Conservation (phyloP, 2,329 filamentous ascomycete species). For the Pseudogymnoascus destructans region DNA sequence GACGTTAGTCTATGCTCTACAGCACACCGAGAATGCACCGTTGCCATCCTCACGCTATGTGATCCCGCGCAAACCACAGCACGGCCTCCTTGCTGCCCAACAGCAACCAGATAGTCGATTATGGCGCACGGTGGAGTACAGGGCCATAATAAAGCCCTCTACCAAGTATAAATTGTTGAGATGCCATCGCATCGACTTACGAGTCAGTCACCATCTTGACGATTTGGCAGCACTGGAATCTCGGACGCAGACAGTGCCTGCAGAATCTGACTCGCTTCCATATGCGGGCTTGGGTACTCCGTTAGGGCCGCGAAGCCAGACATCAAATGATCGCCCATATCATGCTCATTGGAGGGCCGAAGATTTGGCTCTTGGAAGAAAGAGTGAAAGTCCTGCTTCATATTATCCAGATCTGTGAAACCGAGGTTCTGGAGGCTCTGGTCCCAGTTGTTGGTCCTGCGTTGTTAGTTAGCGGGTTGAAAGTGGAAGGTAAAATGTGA, state of each 20-base stretch:
- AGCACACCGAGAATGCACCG: too few species aligned
- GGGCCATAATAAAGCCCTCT: not conserved
- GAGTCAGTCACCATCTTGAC: not conserved
- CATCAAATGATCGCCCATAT: constrained; percentile 22
- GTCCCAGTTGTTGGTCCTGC: constrained; percentile 24
- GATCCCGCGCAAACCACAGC: not conserved
- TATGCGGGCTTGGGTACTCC: constrained; percentile 10
- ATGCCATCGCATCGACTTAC: not conserved
- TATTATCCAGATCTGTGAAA: constrained; percentile 25
- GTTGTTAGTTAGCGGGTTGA: constrained; percentile 13
- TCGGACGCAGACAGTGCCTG: constrained; percentile 21
- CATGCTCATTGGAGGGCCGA: constrained; percentile 19
- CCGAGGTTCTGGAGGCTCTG: constrained; percentile 27
- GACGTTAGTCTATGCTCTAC: not conserved
- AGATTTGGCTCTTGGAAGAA: constrained; percentile 24
- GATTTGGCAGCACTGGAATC: not conserved
- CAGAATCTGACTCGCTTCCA: constrained; percentile 25
- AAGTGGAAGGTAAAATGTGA: not conserved
- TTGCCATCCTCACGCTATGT: not conserved
- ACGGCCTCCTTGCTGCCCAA: not conserved
- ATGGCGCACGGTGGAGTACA: not conserved
- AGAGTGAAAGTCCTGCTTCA: constrained; percentile 25
- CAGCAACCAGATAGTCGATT: not conserved
- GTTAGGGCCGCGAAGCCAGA: not conserved
- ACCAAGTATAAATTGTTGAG: not conserved